Evolutionary conservation across 371 early-diverging fungal species (phyloP), one percentile per base, ranked within the genome.

Genomic region (Mortierella polycephala): DNA sequence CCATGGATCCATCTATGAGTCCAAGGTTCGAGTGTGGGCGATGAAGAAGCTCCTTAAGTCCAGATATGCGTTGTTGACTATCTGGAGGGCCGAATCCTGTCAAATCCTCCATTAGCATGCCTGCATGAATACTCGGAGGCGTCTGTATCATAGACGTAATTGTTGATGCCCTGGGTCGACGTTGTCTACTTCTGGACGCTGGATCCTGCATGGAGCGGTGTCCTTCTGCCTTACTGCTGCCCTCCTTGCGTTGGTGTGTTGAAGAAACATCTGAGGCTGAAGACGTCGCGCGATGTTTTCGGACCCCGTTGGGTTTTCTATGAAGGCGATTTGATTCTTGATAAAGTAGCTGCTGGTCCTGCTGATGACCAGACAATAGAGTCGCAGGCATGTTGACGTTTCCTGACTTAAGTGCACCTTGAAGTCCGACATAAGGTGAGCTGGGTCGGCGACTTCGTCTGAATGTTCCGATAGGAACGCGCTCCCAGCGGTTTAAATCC

Each of bases 401-500:
- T 16, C 79, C 79, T 44, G 53, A 65, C 52, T 79, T 79, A 55
- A 79, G 41, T 1, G 79, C 79, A 8, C 73, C 65, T 30, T 79
- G 72, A 5, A 79, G 51, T 4, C 73, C 79, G 12, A 79, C 66
- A 57, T 66, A 66, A 0, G 79, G 66, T 16, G 73, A 72, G 20
- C 73, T 72, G 1, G 79, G 79, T 44, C 72, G 62, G 14, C 79
- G 79, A 30, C 79, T 79, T 55, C 82, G 65, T 47, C 89, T 83
- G 68, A 87, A 89, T 8, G 88, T 87, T 53, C 89, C 86, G 56
- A 89, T 89, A 11, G 89, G 89, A 11, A 87, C 85, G 37, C 87
- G 85, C 49, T 89, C 84, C 89, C 89, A 89, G 39, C 88, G 86
- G 64, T 85, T 83, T 50, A 89, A 57, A 42, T 89, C 89, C 70